phyloP scores from a whole-genome alignment of 2,329 filamentous ascomycete genomes.

The Madurella mycetomatis region DNA sequence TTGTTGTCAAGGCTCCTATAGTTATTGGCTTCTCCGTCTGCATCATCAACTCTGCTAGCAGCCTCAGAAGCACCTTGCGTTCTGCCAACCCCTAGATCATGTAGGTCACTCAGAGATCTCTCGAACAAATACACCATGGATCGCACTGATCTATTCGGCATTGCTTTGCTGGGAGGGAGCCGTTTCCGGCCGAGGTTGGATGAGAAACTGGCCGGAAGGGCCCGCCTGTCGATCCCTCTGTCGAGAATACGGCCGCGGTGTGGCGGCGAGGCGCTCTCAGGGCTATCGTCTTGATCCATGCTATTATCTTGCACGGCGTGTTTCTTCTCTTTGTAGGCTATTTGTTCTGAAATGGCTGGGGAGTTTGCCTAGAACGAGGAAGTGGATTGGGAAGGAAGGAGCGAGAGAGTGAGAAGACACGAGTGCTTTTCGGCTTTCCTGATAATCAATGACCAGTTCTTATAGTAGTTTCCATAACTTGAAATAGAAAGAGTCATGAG shows the following conservation, averaged over 20 bases:
- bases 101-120: neutral
- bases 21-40: neutral
- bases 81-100: neutral
- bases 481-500: too few species aligned
- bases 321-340: neutral
- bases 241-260: constrained; percentile 19
- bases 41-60: neutral
- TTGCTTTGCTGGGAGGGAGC: neutral
- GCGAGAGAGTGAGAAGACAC: too few species aligned
- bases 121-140: constrained; percentile 13
- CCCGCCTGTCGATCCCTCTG: constrained; percentile 23
- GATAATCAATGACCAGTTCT: too few species aligned
- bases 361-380: neutral
- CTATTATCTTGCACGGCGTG: neutral
- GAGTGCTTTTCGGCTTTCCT: too few species aligned
- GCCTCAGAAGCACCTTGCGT: neutral
- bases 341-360: neutral
- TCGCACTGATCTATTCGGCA: constrained; percentile 6
- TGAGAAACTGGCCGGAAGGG: constrained; percentile 29
- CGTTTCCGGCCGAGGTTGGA: constrained; percentile 25
- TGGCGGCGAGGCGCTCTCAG: neutral
- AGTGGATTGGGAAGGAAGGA: neutral
- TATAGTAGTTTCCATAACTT: too few species aligned
- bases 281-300: neutral
- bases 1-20: neutral